A percentile compares a stretch with the other conserved stretches of the same genome.
Evolutionary conservation across 768 basidiomycete species (phyloP).

Genomic region (Trametopsis cervina): DNA sequence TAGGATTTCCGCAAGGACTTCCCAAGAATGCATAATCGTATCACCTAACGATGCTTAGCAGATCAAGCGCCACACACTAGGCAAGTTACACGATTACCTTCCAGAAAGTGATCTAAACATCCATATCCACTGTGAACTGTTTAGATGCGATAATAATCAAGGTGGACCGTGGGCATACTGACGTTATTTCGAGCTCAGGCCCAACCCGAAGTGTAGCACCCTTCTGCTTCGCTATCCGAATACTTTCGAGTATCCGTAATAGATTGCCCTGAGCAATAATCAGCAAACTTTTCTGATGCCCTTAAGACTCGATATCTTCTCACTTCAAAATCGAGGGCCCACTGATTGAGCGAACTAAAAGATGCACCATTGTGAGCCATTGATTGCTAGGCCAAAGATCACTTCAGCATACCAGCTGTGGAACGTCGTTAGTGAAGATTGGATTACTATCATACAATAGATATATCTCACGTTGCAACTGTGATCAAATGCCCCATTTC

Average conservation of each 20-base stretch:
- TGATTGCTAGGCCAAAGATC: not conserved
- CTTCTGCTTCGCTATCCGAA: slow-evolving; percentile 77
- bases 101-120: slow-evolving; percentile 94
- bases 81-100: slow-evolving; percentile 49
- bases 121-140: slow-evolving; percentile 73
- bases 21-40: slow-evolving; percentile 95
- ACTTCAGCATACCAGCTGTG: slow-evolving; percentile 21
- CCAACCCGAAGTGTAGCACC: slow-evolving; percentile 92
- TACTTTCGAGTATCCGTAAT: slow-evolving; percentile 84
- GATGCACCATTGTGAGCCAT: too few relatives aligned
- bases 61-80: not conserved
- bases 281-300: not conserved
- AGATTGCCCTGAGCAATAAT: slow-evolving; percentile 70
- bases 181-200: slow-evolving; percentile 96
- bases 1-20: slow-evolving; percentile 89
- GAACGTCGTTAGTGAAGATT: not conserved
- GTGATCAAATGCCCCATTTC: slow-evolving; percentile 85
- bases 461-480: slow-evolving; percentile 66
- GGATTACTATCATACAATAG: not conserved
- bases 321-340: slow-evolving; percentile 94
- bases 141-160: slow-evolving; percentile 15
- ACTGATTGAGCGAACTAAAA: slow-evolving; percentile 86
- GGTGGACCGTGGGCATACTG: slow-evolving; percentile 18
- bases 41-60: slow-evolving; percentile 53
- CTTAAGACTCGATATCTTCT: slow-evolving; percentile 10